phyloP scores from a whole-genome alignment of 1,139 yeast genomes.

The Hansenula anomala region DNA sequence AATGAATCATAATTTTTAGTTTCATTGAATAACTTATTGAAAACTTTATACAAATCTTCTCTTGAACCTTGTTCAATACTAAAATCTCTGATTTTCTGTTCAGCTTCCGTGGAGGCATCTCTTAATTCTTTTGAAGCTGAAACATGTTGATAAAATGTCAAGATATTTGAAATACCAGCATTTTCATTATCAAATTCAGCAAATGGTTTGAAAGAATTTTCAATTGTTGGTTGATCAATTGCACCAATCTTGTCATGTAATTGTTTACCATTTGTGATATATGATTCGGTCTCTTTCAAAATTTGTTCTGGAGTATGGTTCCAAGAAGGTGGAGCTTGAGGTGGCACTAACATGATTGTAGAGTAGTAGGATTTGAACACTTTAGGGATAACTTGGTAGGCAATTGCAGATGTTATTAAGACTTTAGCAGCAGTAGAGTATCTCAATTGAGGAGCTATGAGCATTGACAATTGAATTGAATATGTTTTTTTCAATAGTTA shows the following conservation, averaged over 20 bases:
- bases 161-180: slow-evolving; percentile 39
- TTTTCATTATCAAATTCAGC: slow-evolving; percentile 46
- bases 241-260: slow-evolving; percentile 54
- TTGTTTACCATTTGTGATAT: slow-evolving; percentile 39
- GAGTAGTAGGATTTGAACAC: no score
- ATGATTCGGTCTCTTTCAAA: slow-evolving; percentile 34
- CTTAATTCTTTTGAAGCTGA: slow-evolving; percentile 57
- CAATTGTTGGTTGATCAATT: slow-evolving; percentile 44
- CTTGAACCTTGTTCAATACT: slow-evolving; percentile 62
- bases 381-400: background rate
- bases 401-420: background rate
- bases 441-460: background rate
- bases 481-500: no score
- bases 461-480: background rate
- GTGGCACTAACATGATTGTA: slow-evolving; percentile 23
- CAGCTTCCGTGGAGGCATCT: slow-evolving; percentile 66
- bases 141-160: slow-evolving; percentile 67
- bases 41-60: slow-evolving; percentile 58
- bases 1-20: slow-evolving; percentile 28
- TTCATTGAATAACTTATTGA: slow-evolving; percentile 44
- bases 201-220: slow-evolving; percentile 47
- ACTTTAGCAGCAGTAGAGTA: slow-evolving; percentile 2
- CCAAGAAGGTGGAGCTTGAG: slow-evolving; percentile 59
- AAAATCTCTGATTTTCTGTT: slow-evolving; percentile 48
- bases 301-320: slow-evolving; percentile 51